phyloP scores from a whole-genome alignment of 441 rosid genomes.

The Jatropha multifida region DNA sequence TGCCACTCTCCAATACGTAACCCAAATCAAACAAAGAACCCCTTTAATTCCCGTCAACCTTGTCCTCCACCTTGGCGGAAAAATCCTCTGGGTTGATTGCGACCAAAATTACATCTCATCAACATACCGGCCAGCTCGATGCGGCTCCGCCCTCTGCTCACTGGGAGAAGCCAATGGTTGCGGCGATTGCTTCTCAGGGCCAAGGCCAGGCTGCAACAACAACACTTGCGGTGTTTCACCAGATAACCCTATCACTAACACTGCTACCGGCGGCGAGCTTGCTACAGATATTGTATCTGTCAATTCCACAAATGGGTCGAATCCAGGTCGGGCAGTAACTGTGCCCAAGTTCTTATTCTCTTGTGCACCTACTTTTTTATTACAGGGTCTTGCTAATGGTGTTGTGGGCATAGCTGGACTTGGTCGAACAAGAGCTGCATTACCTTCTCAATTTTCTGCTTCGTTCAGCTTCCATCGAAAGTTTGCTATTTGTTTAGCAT shows the following conservation, averaged over 20 bases:
- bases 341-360: constrained; percentile 37
- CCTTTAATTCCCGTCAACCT: constrained; percentile 47
- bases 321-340: constrained; percentile 39
- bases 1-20: constrained; percentile 55
- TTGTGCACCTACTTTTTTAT: constrained; percentile 42
- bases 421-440: constrained; percentile 44
- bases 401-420: constrained; percentile 62
- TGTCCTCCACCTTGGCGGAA: constrained; percentile 69
- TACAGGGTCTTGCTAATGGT: constrained; percentile 52
- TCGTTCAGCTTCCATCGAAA: constrained; percentile 52
- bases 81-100: constrained; percentile 62
- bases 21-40: constrained; percentile 55
- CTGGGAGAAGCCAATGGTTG: constrained; percentile 46
- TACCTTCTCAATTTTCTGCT: constrained; percentile 52
- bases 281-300: constrained; percentile 50
- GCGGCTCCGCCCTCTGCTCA: constrained; percentile 57
- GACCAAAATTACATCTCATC: constrained; percentile 52
- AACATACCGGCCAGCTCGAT: constrained; percentile 48
- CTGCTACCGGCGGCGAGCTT: constrained; percentile 50
- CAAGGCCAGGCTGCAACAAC: constrained; percentile 69
- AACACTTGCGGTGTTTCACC: constrained; percentile 53
- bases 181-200: constrained; percentile 42
- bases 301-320: constrained; percentile 55
- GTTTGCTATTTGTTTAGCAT: constrained; percentile 51
- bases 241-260: constrained; percentile 42